Percentiles rank a stretch among this genome's conserved stretches.
Evolutionary conservation across 1,139 yeast genomes (phyloP).

Genomic region (Nakaseomyces kungkrabaensis): DNA sequence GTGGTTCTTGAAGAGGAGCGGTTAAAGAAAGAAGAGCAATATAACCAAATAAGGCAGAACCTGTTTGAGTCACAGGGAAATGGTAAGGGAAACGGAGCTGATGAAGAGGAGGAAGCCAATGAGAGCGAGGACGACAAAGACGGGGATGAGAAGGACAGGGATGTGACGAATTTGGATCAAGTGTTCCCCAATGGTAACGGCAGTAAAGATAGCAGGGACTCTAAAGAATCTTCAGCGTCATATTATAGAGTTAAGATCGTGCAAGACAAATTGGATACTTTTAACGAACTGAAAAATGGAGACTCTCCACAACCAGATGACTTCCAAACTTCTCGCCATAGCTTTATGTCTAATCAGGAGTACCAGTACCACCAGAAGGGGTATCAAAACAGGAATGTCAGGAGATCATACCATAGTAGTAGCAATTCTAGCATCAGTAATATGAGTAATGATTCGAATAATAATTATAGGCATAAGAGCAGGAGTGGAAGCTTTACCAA

Average conservation of each 20-base stretch:
- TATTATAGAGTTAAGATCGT: constrained; percentile 2
- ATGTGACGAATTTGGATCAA: background rate
- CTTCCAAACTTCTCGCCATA: constrained; percentile 21
- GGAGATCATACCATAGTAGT: constrained; percentile 1
- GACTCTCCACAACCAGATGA: constrained; percentile 21
- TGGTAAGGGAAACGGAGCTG: background rate
- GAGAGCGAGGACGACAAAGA: background rate
- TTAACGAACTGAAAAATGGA: background rate
- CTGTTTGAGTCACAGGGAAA: background rate
- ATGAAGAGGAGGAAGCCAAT: constrained; percentile 1
- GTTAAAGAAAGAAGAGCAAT: background rate
- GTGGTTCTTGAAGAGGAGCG: constrained; percentile 1
- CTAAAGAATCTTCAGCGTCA: background rate
- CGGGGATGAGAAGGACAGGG: background rate
- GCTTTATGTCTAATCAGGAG: constrained; percentile 7
- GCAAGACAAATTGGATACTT: background rate
- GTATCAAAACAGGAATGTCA: background rate
- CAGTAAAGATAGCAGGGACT: constrained; percentile 2
- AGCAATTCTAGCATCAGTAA: background rate
- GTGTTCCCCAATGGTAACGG: constrained; percentile 2
- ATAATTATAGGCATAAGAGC: background rate
- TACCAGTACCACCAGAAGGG: constrained; percentile 1
- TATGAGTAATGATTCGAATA: background rate
- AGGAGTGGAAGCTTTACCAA: constrained; percentile 3
- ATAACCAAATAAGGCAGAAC: constrained; percentile 1